Conservation (phyloP, 139 green algal species). For the Auxenochlorella protothecoides region DNA sequence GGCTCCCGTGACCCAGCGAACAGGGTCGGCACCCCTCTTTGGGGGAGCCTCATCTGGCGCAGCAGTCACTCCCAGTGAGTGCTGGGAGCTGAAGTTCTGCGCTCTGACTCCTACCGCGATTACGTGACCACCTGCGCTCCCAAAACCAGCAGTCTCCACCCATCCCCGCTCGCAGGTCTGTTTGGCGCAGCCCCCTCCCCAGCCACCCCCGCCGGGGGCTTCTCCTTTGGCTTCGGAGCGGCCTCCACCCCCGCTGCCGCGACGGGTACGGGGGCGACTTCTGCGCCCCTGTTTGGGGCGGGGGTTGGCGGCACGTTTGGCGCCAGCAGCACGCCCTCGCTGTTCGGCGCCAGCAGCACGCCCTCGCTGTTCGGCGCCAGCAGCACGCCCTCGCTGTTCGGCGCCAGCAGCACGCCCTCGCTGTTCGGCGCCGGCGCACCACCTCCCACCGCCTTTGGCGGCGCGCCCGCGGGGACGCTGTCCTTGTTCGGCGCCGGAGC, state of each 20-base stretch:
- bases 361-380: background rate
- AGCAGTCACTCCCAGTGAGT: too few relatives aligned
- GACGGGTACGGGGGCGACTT: background rate
- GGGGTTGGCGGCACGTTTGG: too few relatives aligned
- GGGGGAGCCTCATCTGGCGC: too few relatives aligned
- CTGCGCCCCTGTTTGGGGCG: background rate
- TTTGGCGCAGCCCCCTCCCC: constrained; percentile 13
- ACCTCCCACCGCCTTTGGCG: background rate
- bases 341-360: background rate
- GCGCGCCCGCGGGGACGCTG: background rate
- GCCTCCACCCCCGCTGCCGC: background rate
- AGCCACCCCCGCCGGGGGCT: background rate
- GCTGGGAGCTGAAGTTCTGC: too few relatives aligned
- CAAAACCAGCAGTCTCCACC: background rate
- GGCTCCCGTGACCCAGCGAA: too few relatives aligned
- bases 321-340: background rate
- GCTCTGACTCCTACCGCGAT: too few relatives aligned
- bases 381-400: constrained; percentile 13
- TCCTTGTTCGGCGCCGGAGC: background rate
- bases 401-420: background rate
- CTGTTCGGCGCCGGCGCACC: constrained; percentile 10
- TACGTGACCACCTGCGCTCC: too few relatives aligned
- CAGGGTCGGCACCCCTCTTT: too few relatives aligned
- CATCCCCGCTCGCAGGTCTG: constrained; percentile 2
- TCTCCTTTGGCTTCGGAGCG: constrained; percentile 13